Conservation (phyloP, 1,284 basidiomycete genomes). For the Laetiporus sulphureus region DNA sequence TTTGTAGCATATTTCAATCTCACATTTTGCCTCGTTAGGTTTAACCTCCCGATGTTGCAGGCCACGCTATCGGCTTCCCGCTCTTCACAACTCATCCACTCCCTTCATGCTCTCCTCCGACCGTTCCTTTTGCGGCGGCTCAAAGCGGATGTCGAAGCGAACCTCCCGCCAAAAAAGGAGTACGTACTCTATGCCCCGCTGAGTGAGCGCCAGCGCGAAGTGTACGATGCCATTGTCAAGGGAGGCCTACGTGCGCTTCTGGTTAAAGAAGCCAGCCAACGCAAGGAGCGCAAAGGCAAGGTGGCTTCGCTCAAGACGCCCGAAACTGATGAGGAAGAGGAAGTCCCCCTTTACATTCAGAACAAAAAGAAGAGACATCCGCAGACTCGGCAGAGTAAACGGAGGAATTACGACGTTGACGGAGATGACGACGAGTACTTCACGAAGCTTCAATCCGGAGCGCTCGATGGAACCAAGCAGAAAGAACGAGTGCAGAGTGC, state of each 20-base stretch:
- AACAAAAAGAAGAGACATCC: conserved; percentile 21
- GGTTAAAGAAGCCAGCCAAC: conserved; percentile 18
- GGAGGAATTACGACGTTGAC: conserved; percentile 43
- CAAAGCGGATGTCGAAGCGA: conserved; percentile 86
- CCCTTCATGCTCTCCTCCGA: conserved; percentile 87
- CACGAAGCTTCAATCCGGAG: conserved; percentile 48
- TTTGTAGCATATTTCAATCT: too few species aligned
- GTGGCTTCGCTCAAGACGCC: conserved; percentile 6
- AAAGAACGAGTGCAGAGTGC: conserved; percentile 31
- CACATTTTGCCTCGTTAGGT: too few species aligned
- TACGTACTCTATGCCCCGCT: conserved; percentile 92
- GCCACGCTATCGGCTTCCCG: conserved; percentile 52
- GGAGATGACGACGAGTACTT: conserved; percentile 69
- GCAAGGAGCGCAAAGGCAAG: conserved; percentile 11
- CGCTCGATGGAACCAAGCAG: conserved; percentile 22
- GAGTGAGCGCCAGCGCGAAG: conserved; percentile 72
- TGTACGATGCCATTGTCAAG: conserved; percentile 77
- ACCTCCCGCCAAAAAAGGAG: conserved; percentile 89
- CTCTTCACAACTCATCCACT: conserved; percentile 64
- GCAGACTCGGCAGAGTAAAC: conserved; percentile 14
- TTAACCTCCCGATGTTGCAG: conserved; percentile 64
- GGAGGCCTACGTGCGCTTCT: conserved; percentile 49
- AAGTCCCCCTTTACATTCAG: conserved; percentile 22
- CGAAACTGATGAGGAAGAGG: conserved; percentile 27
- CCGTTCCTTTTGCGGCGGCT: conserved; percentile 93